Conservation (phyloP, 2,329 filamentous ascomycete genomes). For the Blastomyces percursus region DNA sequence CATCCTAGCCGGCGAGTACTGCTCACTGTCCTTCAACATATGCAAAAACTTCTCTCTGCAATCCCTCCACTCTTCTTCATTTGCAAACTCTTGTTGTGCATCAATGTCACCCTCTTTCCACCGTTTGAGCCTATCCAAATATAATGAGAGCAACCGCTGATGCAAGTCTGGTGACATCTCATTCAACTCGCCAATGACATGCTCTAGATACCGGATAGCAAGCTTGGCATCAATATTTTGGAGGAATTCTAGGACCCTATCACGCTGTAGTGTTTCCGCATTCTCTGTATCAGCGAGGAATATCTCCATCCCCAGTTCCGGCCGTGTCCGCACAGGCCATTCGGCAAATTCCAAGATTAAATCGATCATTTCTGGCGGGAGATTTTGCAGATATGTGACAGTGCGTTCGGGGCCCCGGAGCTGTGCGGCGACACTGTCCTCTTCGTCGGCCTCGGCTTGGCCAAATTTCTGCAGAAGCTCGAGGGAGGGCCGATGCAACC, state of each 20-base stretch:
- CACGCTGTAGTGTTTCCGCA: slow-evolving; percentile 74
- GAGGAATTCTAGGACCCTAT: slow-evolving; percentile 64
- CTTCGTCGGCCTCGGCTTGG: slow-evolving; percentile 33
- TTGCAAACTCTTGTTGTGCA: slow-evolving; percentile 27
- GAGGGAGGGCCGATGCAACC: slow-evolving; percentile 75
- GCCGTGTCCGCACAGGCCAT: slow-evolving; percentile 68
- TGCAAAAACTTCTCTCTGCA: slow-evolving; percentile 57
- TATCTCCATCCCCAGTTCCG: slow-evolving; percentile 75
- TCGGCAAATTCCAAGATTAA: slow-evolving; percentile 82
- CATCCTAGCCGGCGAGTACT: slow-evolving; percentile 71
- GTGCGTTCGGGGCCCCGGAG: slow-evolving; percentile 76
- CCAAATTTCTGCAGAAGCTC: slow-evolving; percentile 76
- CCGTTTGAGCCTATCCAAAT: slow-evolving; percentile 46
- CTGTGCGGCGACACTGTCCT: slow-evolving; percentile 20
- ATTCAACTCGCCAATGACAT: slow-evolving; percentile 76
- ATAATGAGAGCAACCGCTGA: slow-evolving; percentile 66
- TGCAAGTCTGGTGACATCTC: slow-evolving; percentile 81
- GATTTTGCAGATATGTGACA: slow-evolving; percentile 76
- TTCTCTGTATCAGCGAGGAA: slow-evolving; percentile 92
- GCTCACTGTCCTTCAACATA: slow-evolving; percentile 64
- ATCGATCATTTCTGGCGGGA: slow-evolving; percentile 79
- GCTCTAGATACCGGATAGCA: slow-evolving; percentile 75
- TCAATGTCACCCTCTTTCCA: slow-evolving; percentile 28
- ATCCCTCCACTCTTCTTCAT: slow-evolving; percentile 42
- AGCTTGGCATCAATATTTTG: slow-evolving; percentile 56